phyloP scores from a whole-genome alignment of 495 filamentous ascomycete species.

The Penicillium pancosmium region DNA sequence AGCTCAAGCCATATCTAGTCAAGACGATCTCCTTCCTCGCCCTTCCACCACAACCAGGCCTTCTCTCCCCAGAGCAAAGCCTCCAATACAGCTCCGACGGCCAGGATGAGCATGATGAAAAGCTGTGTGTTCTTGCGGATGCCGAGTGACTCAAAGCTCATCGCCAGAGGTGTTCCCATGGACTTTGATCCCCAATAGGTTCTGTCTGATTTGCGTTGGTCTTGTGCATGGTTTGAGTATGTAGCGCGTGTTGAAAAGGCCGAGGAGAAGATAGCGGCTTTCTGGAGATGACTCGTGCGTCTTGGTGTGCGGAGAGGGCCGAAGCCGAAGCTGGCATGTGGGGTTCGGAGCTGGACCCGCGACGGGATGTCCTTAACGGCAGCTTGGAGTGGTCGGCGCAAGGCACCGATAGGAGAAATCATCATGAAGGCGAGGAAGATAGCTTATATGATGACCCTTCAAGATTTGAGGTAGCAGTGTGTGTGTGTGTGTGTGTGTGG shows the following conservation, averaged over 20 bases:
- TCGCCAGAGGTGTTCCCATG: conserved; percentile 1
- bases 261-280: neutral
- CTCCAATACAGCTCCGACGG: conserved; percentile 2
- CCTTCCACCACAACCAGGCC: conserved; percentile 16
- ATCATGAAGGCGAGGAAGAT: neutral
- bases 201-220: neutral
- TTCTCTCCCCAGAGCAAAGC: conserved; percentile 10
- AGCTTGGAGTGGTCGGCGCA: conserved; percentile 3
- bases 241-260: conserved; percentile 9
- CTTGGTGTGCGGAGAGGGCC: neutral
- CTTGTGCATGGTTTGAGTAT: neutral
- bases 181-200: conserved; percentile 2
- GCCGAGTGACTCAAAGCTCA: conserved; percentile 14
- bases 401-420: neutral
- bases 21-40: conserved; percentile 7
- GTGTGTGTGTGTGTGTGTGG: no score
- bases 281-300: neutral
- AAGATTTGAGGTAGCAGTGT: no score
- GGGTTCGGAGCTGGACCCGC: neutral
- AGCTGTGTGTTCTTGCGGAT: conserved; percentile 12
- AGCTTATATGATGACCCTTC: neutral
- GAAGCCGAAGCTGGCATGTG: conserved; percentile 1
- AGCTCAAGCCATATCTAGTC: neutral
- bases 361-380: neutral
- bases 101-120: conserved; percentile 4